Base-by-base conservation (phyloP, 1,139 yeast genomes). In the Pichia sorboxylosa region DNA sequence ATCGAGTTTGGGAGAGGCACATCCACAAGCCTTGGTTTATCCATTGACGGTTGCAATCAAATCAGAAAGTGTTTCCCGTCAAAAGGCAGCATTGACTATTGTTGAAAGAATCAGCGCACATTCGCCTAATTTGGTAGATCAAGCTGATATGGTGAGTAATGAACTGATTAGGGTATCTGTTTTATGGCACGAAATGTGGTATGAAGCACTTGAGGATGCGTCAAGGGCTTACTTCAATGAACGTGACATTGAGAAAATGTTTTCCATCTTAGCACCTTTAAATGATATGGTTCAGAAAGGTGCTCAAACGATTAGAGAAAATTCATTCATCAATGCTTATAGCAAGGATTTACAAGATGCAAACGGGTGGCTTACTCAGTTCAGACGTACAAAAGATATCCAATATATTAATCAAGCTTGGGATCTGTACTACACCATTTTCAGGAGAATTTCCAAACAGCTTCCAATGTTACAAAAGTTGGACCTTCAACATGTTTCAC, bases 121-220 rank as follows among this genome's bases (percentile, higher is more conserved):
- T 46, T 82, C 94, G 30, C 71, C 96, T 0, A 59, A 62, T 1
- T 62, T 92, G 41, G 96, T 92, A 17, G 87, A 81, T 42, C 97
- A 92, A 52, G 87, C 97, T 0, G 95, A 85, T 46, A 57, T 87
- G 39, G 96, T 90, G n/a, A 81, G 94, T 59, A 77, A 76, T 44
- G 98, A 92, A 49, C 69, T 92, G 39, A 87, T 92, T 42, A 64
- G 98, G 44, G 94, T 85, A 13, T 96, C 97, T 1, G 96, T 90
- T 2, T 61, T 90, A 41, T 87, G 98, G 97, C 94, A 85, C 48
- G 99, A 92, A 51, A 81, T 81, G 53, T 92, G 99, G 98, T 87
- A 87, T 48, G 98, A 87, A 58, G 97, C 94, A 2, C 63, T 92
- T 26, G 99, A 92, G 52, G 96, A 90, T 59, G 98, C 98, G 1